Evolutionary conservation across 768 basidiomycete species (phyloP).

Genomic region (Boletus sensibilis): DNA sequence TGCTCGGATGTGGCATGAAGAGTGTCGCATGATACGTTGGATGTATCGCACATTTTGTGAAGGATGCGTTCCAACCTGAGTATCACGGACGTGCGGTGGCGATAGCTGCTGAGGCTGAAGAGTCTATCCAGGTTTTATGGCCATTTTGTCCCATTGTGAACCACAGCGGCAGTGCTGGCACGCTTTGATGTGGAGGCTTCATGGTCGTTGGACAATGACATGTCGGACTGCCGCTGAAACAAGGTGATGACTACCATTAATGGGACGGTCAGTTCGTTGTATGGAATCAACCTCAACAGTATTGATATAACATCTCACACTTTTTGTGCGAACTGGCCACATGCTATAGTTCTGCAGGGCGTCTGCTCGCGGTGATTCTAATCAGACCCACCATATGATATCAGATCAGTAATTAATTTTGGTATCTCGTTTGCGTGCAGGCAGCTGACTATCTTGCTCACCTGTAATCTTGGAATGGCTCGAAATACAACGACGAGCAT

Average conservation of each 20-base stretch:
- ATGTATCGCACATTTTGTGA: neutral
- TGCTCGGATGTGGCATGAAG: neutral
- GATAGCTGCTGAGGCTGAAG: neutral
- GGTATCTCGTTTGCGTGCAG: neutral
- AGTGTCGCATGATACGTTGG: neutral
- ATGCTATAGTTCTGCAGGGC: too few relatives aligned
- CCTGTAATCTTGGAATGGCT: neutral
- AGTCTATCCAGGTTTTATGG: conserved; percentile 2
- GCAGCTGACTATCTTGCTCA: neutral
- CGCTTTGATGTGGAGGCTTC: conserved; percentile 6
- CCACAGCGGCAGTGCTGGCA: neutral
- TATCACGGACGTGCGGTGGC: neutral
- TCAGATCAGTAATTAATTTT: neutral
- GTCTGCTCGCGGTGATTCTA: too few relatives aligned
- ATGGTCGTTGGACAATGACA: neutral
- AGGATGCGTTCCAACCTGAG: neutral
- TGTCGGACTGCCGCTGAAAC: neutral
- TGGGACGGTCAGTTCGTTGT: neutral
- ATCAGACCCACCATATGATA: neutral
- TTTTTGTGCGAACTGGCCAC: too few relatives aligned
- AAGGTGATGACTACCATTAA: neutral
- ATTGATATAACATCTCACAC: too few relatives aligned
- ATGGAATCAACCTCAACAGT: too few relatives aligned
- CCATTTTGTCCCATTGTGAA: conserved; percentile 5
- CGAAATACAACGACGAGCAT: neutral